Evolutionary conservation across 1,284 basidiomycete genomes (phyloP).

Genomic region (Inonotus hispidus): DNA sequence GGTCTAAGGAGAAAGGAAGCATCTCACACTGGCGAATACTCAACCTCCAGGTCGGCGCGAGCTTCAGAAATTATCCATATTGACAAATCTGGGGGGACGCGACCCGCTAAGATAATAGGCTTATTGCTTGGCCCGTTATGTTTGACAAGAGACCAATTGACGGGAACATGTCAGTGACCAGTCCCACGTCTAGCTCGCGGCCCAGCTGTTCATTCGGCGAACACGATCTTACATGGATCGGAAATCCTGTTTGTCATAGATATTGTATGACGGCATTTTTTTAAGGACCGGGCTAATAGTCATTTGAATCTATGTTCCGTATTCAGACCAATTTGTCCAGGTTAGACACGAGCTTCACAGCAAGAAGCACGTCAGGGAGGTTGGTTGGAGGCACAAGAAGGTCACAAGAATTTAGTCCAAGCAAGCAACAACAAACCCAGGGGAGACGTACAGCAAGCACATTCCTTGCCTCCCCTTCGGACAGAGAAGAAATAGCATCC

Average conservation of each 20-base stretch:
- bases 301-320: not conserved
- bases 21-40: no score
- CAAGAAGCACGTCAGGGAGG: not conserved
- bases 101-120: no score
- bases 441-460: slow-evolving; percentile 4
- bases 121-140: no score
- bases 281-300: not conserved
- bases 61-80: no score
- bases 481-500: not conserved
- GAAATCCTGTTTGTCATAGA: slow-evolving; percentile 11
- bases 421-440: not conserved
- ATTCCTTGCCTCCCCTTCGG: slow-evolving; percentile 1
- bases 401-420: not conserved
- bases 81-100: no score
- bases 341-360: slow-evolving; percentile 4
- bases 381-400: not conserved
- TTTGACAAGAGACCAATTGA: no score
- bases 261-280: not conserved
- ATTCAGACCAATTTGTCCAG: slow-evolving; percentile 11
- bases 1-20: no score
- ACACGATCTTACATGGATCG: slow-evolving; percentile 8
- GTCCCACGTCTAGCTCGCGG: not conserved
- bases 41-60: no score
- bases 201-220: slow-evolving; percentile 11
- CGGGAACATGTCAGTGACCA: not conserved